Percentiles rank a stretch among this genome's conserved stretches.
These are phyloP conservation scores for Fusarium nurragi DNA, from an alignment of 2,329 filamentous ascomycete species.

Conservation along the genomic window DNA sequence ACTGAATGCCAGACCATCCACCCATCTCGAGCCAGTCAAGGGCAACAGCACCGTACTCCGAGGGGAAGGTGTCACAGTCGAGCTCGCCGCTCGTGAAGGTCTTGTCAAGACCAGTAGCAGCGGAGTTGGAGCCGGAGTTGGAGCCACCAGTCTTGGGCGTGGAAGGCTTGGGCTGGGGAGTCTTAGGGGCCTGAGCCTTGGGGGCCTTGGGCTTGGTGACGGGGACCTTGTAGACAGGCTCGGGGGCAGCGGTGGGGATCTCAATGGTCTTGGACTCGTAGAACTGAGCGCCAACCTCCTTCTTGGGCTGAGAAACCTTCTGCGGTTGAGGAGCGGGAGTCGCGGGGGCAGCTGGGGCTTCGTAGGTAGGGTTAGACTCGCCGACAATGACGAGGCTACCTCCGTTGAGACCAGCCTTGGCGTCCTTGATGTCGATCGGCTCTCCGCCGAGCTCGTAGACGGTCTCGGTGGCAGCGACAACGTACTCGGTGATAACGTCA, in stretches of 20 bases:
- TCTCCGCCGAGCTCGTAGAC: constrained; percentile 77
- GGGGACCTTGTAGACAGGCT: constrained; percentile 24
- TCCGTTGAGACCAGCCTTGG: constrained; percentile 74
- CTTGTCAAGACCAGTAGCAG: constrained; percentile 64
- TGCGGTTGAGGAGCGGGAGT: constrained; percentile 49
- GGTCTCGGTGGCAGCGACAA: constrained; percentile 70
- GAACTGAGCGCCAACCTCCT: constrained; percentile 59
- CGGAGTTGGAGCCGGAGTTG: constrained; percentile 38
- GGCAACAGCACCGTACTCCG: constrained; percentile 79
- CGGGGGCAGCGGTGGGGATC: constrained; percentile 44
- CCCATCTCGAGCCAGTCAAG: constrained; percentile 74
- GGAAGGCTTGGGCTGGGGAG: constrained; percentile 40
- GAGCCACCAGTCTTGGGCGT: constrained; percentile 37
- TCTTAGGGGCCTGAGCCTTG: constrained; percentile 31
- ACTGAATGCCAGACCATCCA: constrained; percentile 85
- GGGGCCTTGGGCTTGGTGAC: constrained; percentile 44
- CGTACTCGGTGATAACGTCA: constrained; percentile 60
- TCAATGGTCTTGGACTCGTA: constrained; percentile 57
- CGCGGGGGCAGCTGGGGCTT: constrained; percentile 53
- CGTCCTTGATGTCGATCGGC: constrained; percentile 68
- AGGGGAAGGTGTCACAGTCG: constrained; percentile 78
- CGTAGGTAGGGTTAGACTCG: constrained; percentile 64
- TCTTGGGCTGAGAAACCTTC: constrained; percentile 44
- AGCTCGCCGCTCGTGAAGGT: constrained; percentile 81
- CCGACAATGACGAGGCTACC: constrained; percentile 75